Base-by-base conservation (phyloP, 148 eudicot species). In the Dysphania ambrosioides region DNA sequence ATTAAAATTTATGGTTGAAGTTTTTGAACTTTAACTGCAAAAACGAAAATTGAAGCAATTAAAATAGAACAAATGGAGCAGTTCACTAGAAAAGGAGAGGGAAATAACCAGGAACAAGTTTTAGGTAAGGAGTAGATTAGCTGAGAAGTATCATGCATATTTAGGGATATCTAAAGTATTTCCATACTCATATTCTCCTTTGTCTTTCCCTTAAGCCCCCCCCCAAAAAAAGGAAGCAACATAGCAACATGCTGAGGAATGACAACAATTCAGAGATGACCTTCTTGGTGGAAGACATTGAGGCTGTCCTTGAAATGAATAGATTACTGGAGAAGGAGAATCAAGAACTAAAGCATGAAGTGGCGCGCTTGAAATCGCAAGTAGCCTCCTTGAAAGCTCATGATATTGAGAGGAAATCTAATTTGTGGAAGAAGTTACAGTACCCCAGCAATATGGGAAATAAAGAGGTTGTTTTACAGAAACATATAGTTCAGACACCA, bases 381-480 rank as follows among this genome's bases (percentile, higher is more conserved):
- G 77, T 90, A 8, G 74, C 62, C 23, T 68, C 84, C 2, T 78
- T 87, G 35, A 90, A 87, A 84, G 87, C 92, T 51, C 92, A 88
- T 42, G 96, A 88, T 63, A 64, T 67, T n/a, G 96, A 90, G 79
- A 79, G 92, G 68, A 90, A 85, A 78, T 75, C 83, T 15, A 67
- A 78, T 56, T 57, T 88, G 0, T 88, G 96, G 92, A 90, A 90
- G 87, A 90, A 88, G 82, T 77, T 88, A 59, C 90, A 90, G 53
- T 77, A 75, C 77, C 79, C 89, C 21, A 62, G 71, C 67, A 63
- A 12, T 34, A 9, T 63, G 27, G 51, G 8, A 30, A 44, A n/a
- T 30, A 65, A 66, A 30, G 63, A 53, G 10, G 70, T 2, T 10
- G 27, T 27, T 27, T 4, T 47, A 58, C 29, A 75, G 13, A 57